Conservation (phyloP, 208 protist species). For the Wallacemonas sp. region DNA sequence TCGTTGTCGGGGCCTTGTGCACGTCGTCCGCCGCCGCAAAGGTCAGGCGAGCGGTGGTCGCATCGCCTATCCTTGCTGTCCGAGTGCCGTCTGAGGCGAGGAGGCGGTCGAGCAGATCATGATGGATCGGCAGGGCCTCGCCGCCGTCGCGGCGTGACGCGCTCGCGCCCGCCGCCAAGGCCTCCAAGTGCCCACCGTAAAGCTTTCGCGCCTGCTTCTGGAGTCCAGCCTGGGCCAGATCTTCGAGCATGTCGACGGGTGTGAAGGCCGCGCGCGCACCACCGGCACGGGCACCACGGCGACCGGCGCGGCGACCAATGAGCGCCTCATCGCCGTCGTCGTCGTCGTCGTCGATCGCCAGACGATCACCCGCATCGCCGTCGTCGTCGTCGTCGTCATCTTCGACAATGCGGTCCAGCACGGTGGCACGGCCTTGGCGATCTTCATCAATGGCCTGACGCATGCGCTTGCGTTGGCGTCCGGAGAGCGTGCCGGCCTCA, state of each 20-base stretch:
- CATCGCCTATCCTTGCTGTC: too few species aligned
- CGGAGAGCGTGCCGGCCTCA: constrained; percentile 94
- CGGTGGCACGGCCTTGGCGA: constrained; percentile 16
- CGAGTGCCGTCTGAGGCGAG: neutral
- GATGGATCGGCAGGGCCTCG: constrained; percentile 11
- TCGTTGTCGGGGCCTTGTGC: too few species aligned
- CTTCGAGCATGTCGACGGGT: constrained; percentile 70
- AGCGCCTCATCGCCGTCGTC: constrained; percentile 11
- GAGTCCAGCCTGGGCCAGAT: constrained; percentile 67
- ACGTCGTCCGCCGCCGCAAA: too few species aligned
- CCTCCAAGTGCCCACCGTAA: constrained; percentile 4
- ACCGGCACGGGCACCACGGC: neutral
- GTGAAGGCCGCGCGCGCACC: constrained; percentile 29
- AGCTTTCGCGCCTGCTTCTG: constrained; percentile 61
- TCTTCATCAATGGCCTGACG: constrained; percentile 79
- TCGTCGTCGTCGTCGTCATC: constrained; percentile 35
- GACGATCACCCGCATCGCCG: neutral
- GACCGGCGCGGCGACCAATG: neutral
- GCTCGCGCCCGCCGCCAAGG: neutral
- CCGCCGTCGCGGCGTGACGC: neutral
- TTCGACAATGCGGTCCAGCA: constrained; percentile 14
- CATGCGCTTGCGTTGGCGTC: constrained; percentile 65
- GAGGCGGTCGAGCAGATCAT: constrained; percentile 17
- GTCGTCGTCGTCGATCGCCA: neutral
- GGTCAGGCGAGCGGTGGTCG: too few species aligned